These are phyloP conservation scores for Tetraselmis chui DNA, from an alignment of 139 green algal genomes.

Conservation along the genomic window DNA sequence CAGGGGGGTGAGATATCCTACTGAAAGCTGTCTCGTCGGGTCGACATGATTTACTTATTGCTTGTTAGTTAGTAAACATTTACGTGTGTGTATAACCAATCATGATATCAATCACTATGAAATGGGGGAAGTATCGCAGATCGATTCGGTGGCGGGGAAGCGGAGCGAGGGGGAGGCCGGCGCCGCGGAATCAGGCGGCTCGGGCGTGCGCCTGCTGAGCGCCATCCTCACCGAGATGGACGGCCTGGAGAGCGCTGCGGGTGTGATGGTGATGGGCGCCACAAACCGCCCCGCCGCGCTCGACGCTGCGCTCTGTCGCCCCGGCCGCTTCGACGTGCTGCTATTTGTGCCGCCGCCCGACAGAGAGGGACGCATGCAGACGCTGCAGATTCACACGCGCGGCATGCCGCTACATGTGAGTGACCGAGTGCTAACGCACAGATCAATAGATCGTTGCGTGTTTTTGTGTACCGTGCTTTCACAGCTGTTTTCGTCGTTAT, in stretches of 20 bases:
- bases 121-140: constrained; percentile 8
- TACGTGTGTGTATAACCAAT: not conserved
- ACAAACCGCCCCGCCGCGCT: constrained; percentile 72
- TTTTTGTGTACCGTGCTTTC: too few species aligned
- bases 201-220: constrained; percentile 55
- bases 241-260: constrained; percentile 61
- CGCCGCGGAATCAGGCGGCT: constrained; percentile 17
- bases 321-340: constrained; percentile 71
- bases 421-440: too few species aligned
- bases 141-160: not conserved
- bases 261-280: constrained; percentile 71
- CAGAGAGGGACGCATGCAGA: constrained; percentile 36
- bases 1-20: too few species aligned
- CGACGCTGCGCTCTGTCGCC: constrained; percentile 70
- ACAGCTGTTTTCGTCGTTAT: too few species aligned
- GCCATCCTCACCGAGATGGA: constrained; percentile 82
- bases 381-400: constrained; percentile 44
- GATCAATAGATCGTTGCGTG: too few species aligned
- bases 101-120: not conserved
- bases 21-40: too few species aligned
- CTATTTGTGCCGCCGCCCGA: constrained; percentile 90
- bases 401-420: constrained; percentile 47
- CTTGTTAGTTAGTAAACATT: too few species aligned
- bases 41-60: too few species aligned
- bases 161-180: constrained; percentile 13